phyloP scores from a whole-genome alignment of 2,329 filamentous ascomycete genomes.

The Nemania bipapillata region DNA sequence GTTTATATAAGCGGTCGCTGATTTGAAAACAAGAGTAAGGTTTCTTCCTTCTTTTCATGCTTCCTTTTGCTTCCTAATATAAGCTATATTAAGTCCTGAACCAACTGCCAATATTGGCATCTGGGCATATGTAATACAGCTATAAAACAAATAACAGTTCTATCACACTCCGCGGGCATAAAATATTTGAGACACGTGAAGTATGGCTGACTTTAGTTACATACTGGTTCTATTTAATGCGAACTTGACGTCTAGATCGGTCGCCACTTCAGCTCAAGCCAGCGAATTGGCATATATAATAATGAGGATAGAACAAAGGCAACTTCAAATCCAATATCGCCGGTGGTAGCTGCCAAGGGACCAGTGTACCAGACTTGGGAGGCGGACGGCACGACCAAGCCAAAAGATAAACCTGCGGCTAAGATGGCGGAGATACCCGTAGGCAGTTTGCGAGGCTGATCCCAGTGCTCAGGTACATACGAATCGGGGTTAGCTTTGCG shows the following conservation, averaged over 20 bases:
- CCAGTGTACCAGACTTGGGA: conserved; percentile 70
- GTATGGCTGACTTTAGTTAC: no score
- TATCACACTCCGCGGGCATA: no score
- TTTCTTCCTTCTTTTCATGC: no score
- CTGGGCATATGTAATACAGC: no score
- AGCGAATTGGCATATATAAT: conserved; percentile 58
- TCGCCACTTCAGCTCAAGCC: conserved; percentile 52
- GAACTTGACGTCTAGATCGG: conserved; percentile 3
- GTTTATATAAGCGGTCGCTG: no score
- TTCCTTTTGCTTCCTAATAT: no score
- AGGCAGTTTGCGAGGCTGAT: conserved; percentile 54
- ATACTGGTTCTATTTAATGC: no score
- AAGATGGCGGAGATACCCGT: conserved; percentile 61
- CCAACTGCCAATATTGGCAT: no score
- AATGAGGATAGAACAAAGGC: conserved; percentile 63
- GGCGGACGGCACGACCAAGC: conserved; percentile 68
- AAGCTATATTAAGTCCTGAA: no score
- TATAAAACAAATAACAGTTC: no score
- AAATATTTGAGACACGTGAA: no score
- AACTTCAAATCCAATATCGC: conserved; percentile 74
- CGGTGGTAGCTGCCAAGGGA: conserved; percentile 57
- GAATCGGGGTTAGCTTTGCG: conserved; percentile 50
- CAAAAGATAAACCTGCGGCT: conserved; percentile 61
- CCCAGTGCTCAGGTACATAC: conserved; percentile 55
- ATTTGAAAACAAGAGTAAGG: no score